Evolutionary conservation across 2,329 filamentous ascomycete genomes (phyloP).

Genomic region (Pseudogymnoascus sp.): DNA sequence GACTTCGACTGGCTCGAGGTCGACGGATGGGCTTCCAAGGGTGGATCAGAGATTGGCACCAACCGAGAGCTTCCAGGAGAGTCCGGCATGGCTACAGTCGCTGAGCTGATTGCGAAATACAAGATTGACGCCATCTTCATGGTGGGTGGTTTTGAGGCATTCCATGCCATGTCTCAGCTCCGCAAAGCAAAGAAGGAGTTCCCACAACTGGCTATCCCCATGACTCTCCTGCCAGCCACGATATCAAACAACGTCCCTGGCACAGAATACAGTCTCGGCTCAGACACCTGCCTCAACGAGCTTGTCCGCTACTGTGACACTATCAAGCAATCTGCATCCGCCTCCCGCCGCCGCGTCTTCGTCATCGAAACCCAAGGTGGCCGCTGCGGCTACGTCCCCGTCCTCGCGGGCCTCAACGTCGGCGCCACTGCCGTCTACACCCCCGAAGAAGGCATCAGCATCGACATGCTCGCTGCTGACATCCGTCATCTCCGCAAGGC

Average conservation of each 20-base stretch:
- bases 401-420: constrained; percentile 81
- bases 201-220: constrained; percentile 83
- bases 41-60: constrained; percentile 94
- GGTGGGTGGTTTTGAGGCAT: constrained; percentile 93
- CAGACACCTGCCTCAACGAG: constrained; percentile 93
- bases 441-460: constrained; percentile 87
- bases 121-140: constrained; percentile 87
- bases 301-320: constrained; percentile 93
- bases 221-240: constrained; percentile 87
- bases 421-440: constrained; percentile 93
- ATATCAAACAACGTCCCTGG: constrained; percentile 98
- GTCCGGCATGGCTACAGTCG: constrained; percentile 72
- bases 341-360: constrained; percentile 86
- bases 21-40: constrained; percentile 90
- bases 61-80: constrained; percentile 89
- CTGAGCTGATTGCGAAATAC: constrained; percentile 75
- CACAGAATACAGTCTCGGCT: constrained; percentile 93
- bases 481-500: constrained; percentile 82
- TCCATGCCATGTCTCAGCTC: constrained; percentile 82
- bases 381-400: constrained; percentile 87
- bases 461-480: constrained; percentile 86
- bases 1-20: constrained; percentile 89
- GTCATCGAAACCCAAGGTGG: constrained; percentile 98
- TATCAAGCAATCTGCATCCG: constrained; percentile 93
- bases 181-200: constrained; percentile 71